These are phyloP conservation scores for Vitis riparia DNA, from an alignment of 164 flowering plant genomes.

Conservation along the genomic window DNA sequence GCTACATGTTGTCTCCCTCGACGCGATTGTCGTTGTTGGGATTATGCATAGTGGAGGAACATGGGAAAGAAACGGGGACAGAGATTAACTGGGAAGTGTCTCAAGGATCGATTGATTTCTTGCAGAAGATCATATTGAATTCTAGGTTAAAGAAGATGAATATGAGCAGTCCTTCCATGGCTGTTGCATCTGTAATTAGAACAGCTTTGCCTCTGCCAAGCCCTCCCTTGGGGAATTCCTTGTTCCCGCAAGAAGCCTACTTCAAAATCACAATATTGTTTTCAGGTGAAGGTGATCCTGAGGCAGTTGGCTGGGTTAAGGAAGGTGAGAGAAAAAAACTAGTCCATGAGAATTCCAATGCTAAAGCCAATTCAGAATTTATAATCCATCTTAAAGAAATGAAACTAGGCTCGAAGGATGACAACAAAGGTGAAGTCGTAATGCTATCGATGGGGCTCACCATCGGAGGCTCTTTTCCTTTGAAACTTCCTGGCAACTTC, in stretches of 20 bases:
- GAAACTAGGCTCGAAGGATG: slow-evolving; percentile 31
- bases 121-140: slow-evolving; percentile 75
- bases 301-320: neutral
- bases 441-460: slow-evolving; percentile 57
- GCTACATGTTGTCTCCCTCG: slow-evolving; percentile 37
- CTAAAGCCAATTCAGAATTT: slow-evolving; percentile 32
- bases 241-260: slow-evolving; percentile 93
- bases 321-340: slow-evolving; percentile 69
- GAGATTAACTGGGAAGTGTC: slow-evolving; percentile 79
- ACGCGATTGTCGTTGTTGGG: slow-evolving; percentile 42
- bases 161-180: slow-evolving; percentile 2
- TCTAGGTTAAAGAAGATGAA: slow-evolving; percentile 31
- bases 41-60: slow-evolving; percentile 43
- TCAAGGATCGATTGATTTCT: slow-evolving; percentile 62
- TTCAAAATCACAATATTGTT: slow-evolving; percentile 68
- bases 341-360: slow-evolving; percentile 36
- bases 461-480: slow-evolving; percentile 45
- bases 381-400: slow-evolving; percentile 34
- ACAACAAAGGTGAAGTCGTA: slow-evolving; percentile 19
- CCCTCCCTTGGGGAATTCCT: slow-evolving; percentile 55
- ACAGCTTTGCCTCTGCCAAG: slow-evolving; percentile 86
- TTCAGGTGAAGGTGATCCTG: slow-evolving; percentile 16
- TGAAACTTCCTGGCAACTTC: slow-evolving; percentile 63
- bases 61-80: slow-evolving; percentile 28
- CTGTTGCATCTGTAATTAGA: slow-evolving; percentile 38